Conservation (phyloP, 78 protist genomes). For the Guillardia theta region DNA sequence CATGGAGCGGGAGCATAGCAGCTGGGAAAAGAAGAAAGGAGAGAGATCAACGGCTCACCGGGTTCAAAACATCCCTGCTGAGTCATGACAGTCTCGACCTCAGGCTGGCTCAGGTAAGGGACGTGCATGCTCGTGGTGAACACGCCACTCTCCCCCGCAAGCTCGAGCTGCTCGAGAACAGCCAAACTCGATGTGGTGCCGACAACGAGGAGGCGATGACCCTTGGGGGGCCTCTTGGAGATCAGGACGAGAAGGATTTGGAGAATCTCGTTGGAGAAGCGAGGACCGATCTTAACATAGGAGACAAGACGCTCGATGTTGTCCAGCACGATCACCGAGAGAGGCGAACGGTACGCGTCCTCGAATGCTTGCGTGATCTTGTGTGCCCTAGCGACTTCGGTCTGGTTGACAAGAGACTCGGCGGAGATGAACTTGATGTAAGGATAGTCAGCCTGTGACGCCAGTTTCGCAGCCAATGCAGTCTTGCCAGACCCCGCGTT, state of each 20-base stretch:
- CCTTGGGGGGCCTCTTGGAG: constrained; percentile 82
- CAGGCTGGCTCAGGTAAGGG: background rate
- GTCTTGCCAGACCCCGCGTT: constrained; percentile 88
- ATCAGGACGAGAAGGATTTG: constrained; percentile 81
- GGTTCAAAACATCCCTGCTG: too few species aligned
- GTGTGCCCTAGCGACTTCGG: background rate
- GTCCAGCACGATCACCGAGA: constrained; percentile 87
- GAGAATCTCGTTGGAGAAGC: constrained; percentile 93
- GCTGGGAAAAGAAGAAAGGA: too few species aligned
- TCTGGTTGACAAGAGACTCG: constrained; percentile 63
- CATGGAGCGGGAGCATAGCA: too few species aligned
- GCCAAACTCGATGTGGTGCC: constrained; percentile 83
- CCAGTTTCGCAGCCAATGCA: constrained; percentile 75
- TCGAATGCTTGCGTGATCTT: constrained; percentile 79
- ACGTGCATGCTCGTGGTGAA: background rate
- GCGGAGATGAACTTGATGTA: constrained; percentile 86
- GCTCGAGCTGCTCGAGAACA: constrained; percentile 67
- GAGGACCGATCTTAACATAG: constrained; percentile 91
- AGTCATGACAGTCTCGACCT: too few species aligned
- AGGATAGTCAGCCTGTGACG: constrained; percentile 75
- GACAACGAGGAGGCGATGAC: constrained; percentile 72
- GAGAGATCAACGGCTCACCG: too few species aligned
- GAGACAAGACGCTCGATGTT: constrained; percentile 93
- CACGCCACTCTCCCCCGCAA: constrained; percentile 2
- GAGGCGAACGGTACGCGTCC: constrained; percentile 94